phyloP scores from a whole-genome alignment of 768 basidiomycete species.

The Infundibulicybe gibba region DNA sequence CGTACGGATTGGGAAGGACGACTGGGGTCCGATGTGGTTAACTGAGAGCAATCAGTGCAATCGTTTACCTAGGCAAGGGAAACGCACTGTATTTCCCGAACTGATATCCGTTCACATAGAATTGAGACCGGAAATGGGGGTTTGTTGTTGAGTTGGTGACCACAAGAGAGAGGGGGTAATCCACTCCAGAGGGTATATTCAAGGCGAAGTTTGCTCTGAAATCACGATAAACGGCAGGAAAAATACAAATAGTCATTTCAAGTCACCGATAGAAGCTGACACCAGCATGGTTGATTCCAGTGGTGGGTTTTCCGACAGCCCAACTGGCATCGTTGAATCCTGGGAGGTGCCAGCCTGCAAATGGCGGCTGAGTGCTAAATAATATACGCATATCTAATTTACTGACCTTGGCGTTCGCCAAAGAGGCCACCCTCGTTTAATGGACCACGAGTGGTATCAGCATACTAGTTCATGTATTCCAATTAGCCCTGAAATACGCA shows the following conservation, averaged over 20 bases:
- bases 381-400: background rate
- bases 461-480: slow-evolving; percentile 27
- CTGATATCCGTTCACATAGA: slow-evolving; percentile 42
- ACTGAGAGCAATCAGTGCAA: slow-evolving; percentile 16
- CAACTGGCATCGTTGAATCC: slow-evolving; percentile 46
- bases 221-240: background rate
- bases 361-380: slow-evolving; percentile 1
- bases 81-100: slow-evolving; percentile 40
- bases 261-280: slow-evolving; percentile 44
- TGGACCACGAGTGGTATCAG: slow-evolving; percentile 48
- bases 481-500: background rate
- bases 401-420: slow-evolving; percentile 46
- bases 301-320: slow-evolving; percentile 36
- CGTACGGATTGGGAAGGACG: slow-evolving; percentile 38
- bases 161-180: slow-evolving; percentile 44
- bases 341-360: slow-evolving; percentile 54
- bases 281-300: slow-evolving; percentile 37
- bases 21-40: slow-evolving; percentile 41
- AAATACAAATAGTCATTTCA: background rate
- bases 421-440: slow-evolving; percentile 59
- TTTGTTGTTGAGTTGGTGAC: slow-evolving; percentile 41
- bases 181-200: slow-evolving; percentile 39
- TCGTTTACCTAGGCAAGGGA: background rate
- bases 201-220: slow-evolving; percentile 38
- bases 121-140: slow-evolving; percentile 39